Conservation (phyloP, 2,329 filamentous ascomycete genomes). For the Gremmenia infestans region DNA sequence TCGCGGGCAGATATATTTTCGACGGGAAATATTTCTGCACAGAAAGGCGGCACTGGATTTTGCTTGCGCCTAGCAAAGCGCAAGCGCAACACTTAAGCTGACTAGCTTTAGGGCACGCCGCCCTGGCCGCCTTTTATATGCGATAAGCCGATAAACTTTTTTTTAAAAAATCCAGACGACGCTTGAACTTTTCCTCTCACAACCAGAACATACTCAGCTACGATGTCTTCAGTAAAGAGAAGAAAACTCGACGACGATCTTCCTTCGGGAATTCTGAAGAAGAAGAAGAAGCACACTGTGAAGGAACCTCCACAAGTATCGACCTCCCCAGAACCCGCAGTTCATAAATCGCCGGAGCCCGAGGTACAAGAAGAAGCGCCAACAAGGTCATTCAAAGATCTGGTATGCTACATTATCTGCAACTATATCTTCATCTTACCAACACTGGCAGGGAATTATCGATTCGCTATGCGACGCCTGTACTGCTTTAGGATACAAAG, state of each 20-base stretch:
- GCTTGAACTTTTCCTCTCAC: neutral
- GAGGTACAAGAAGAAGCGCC: slow-evolving; percentile 19
- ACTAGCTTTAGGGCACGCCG: too few species aligned
- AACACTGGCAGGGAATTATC: slow-evolving; percentile 62
- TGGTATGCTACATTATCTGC: slow-evolving; percentile 30
- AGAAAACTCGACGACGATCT: slow-evolving; percentile 26
- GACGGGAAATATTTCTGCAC: slow-evolving; percentile 18
- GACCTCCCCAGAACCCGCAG: slow-evolving; percentile 7
- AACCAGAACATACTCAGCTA: slow-evolving; percentile 3
- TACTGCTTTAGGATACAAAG: slow-evolving; percentile 72
- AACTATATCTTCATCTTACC: neutral
- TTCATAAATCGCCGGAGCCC: slow-evolving; percentile 13
- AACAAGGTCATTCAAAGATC: slow-evolving; percentile 44
- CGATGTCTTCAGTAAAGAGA: slow-evolving; percentile 31
- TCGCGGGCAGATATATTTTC: slow-evolving; percentile 23
- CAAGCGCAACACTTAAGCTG: too few species aligned
- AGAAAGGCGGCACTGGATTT: slow-evolving; percentile 22
- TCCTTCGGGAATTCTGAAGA: slow-evolving; percentile 14
- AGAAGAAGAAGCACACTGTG: slow-evolving; percentile 12
- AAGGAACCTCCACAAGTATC: slow-evolving; percentile 9
- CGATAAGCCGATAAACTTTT: slow-evolving; percentile 32
- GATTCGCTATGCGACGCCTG: slow-evolving; percentile 89
- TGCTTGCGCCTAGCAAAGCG: too few species aligned
- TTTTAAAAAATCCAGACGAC: slow-evolving; percentile 13
- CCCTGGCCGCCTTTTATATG: too few species aligned